These are phyloP conservation scores for Aureobasidium leucospermi DNA, from an alignment of 2,329 filamentous ascomycete genomes.

Conservation along the genomic window DNA sequence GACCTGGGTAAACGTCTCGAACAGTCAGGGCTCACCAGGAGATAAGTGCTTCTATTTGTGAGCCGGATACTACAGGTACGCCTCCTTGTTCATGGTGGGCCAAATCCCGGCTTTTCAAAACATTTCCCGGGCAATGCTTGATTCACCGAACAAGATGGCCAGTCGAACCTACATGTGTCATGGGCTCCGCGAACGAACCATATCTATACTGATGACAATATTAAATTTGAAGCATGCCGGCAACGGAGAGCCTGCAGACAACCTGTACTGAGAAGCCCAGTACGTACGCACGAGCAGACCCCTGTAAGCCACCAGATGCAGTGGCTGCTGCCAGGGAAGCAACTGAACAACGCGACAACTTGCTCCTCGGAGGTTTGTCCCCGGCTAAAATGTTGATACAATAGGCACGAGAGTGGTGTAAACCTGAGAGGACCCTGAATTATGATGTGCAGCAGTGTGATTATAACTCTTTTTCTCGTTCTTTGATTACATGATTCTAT, in stretches of 20 bases:
- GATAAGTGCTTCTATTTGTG: background rate
- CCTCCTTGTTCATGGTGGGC: background rate
- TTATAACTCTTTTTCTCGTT: slow-evolving; percentile 11
- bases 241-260: background rate
- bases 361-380: background rate
- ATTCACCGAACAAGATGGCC: background rate
- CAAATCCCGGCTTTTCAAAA: background rate
- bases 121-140: background rate
- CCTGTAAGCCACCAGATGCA: background rate
- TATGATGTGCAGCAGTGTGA: background rate
- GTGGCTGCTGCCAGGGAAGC: background rate
- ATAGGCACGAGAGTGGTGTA: background rate
- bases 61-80: background rate
- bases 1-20: background rate
- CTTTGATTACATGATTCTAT: slow-evolving; percentile 13
- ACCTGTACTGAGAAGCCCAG: background rate
- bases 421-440: background rate
- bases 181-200: background rate
- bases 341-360: background rate
- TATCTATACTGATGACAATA: background rate
- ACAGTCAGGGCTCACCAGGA: background rate
- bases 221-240: background rate
- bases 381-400: too few species aligned
- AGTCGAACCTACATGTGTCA: background rate
- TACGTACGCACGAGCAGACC: background rate